Conservation (phyloP, 2,329 filamentous ascomycete genomes). For the Fusarium albosuccineum region DNA sequence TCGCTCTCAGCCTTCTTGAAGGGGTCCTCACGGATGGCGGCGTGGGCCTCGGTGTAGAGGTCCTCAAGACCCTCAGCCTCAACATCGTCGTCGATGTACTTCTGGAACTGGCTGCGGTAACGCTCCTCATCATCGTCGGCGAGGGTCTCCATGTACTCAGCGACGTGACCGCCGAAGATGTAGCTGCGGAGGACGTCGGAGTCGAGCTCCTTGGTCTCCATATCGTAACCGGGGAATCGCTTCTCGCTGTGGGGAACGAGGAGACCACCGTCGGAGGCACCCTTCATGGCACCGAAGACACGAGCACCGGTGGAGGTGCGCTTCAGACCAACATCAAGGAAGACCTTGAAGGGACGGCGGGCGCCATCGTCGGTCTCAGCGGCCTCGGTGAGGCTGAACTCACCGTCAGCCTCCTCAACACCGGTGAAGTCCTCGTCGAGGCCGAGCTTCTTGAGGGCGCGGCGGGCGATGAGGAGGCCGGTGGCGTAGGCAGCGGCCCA, state of each 20-base stretch:
- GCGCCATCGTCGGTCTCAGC: conserved; percentile 90
- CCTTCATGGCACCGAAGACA: conserved; percentile 99
- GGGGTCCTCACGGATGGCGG: conserved; percentile 96
- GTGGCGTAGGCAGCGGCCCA: conserved; percentile 98
- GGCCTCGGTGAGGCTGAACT: conserved; percentile 96
- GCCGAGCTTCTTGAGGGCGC: conserved; percentile 96
- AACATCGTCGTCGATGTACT: conserved; percentile 97
- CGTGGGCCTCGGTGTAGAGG: conserved; percentile 93
- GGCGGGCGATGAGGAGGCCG: conserved; percentile 96
- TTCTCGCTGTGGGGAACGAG: conserved; percentile 98
- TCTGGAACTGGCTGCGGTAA: conserved; percentile 97
- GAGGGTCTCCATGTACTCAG: conserved; percentile 99
- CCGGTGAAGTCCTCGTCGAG: conserved; percentile 93
- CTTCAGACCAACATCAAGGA: conserved; percentile 97
- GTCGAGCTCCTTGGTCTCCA: conserved; percentile 98
- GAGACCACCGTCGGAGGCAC: conserved; percentile 97
- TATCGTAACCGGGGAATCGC: conserved; percentile 99
- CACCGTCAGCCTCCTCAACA: conserved; percentile 97
- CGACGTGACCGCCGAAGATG: conserved; percentile 98
- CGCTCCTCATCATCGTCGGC: conserved; percentile 99
- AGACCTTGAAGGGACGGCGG: conserved; percentile 99
- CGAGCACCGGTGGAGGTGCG: conserved; percentile 98
- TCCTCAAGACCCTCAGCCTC: conserved; percentile 98
- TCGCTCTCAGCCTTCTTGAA: conserved; percentile 89
- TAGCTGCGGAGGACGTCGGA: conserved; percentile 98